phyloP scores from a whole-genome alignment of 805 yeast genomes.

The Candida oleophila region DNA sequence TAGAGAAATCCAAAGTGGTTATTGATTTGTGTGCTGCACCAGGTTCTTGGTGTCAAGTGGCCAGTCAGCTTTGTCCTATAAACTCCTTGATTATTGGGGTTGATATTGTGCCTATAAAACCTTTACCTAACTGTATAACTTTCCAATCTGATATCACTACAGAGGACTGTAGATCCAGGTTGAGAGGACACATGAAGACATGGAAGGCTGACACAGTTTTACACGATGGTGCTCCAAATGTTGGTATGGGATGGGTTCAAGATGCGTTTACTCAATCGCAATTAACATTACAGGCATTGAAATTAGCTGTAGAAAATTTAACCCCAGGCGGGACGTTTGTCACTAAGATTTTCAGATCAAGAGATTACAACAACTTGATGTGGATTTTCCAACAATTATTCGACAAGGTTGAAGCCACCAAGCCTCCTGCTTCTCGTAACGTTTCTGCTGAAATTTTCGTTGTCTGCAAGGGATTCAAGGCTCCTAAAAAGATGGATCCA shows the following conservation, averaged over 20 bases:
- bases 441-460: constrained; percentile 99
- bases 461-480: constrained; percentile 92
- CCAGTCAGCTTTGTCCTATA: constrained; percentile 87
- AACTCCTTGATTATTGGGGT: constrained; percentile 95
- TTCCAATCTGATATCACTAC: constrained; percentile 98
- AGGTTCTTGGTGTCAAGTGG: constrained; percentile 99
- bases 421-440: constrained; percentile 98
- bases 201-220: constrained; percentile 98
- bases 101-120: constrained; percentile 96
- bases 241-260: constrained; percentile 99
- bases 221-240: constrained; percentile 99
- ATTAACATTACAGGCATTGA: constrained; percentile 88
- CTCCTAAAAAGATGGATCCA: constrained; percentile 94
- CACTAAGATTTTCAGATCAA: constrained; percentile 96
- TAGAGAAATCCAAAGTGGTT: constrained; percentile 92
- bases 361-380: constrained; percentile 93
- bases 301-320: constrained; percentile 90
- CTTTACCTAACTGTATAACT: constrained; percentile 91
- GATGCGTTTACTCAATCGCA: constrained; percentile 99
- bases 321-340: constrained; percentile 92
- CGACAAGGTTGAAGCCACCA: constrained; percentile 96
- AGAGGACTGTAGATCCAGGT: constrained; percentile 92
- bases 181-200: constrained; percentile 94
- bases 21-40: constrained; percentile 99
- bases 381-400: constrained; percentile 98